Evolutionary conservation across 768 basidiomycete genomes (phyloP).

Genomic region (Pleurotus salmoneostramineus): DNA sequence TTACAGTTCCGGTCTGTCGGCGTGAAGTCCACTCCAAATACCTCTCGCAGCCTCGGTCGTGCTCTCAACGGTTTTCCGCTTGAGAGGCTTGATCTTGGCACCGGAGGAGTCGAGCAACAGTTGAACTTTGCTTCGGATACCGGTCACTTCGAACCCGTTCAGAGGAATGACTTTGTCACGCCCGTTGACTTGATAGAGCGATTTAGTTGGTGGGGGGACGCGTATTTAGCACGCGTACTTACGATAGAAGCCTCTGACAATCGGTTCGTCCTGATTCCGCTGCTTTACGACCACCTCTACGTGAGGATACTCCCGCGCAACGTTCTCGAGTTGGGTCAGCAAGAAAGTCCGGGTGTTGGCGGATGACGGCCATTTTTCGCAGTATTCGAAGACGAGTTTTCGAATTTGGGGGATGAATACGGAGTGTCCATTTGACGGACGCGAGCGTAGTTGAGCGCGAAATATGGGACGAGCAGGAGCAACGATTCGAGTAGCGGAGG

Average conservation of each 20-base stretch:
- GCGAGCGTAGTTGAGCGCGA: slow-evolving; percentile 46
- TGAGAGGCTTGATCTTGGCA: slow-evolving; percentile 77
- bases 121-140: slow-evolving; percentile 74
- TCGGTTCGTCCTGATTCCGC: slow-evolving; percentile 71
- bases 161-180: slow-evolving; percentile 87
- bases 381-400: slow-evolving; percentile 87
- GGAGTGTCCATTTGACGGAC: slow-evolving; percentile 70
- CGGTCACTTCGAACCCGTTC: slow-evolving; percentile 68
- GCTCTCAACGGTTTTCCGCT: slow-evolving; percentile 74
- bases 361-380: slow-evolving; percentile 79
- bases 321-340: slow-evolving; percentile 50
- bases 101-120: slow-evolving; percentile 87
- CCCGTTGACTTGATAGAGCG: slow-evolving; percentile 60
- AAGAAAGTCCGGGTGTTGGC: slow-evolving; percentile 68
- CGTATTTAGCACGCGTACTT: slow-evolving; percentile 18
- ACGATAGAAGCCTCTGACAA: slow-evolving; percentile 84
- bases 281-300: slow-evolving; percentile 83
- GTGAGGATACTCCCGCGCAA: slow-evolving; percentile 74
- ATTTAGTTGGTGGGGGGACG: slow-evolving; percentile 16
- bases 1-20: slow-evolving; percentile 55
- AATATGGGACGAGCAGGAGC: slow-evolving; percentile 26
- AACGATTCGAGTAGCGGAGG: slow-evolving; percentile 3
- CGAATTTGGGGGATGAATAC: slow-evolving; percentile 75
- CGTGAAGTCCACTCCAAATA: slow-evolving; percentile 88
- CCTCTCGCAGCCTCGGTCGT: slow-evolving; percentile 79